Base-by-base conservation (phyloP, 1,284 basidiomycete genomes). In the Mycena sp. region DNA sequence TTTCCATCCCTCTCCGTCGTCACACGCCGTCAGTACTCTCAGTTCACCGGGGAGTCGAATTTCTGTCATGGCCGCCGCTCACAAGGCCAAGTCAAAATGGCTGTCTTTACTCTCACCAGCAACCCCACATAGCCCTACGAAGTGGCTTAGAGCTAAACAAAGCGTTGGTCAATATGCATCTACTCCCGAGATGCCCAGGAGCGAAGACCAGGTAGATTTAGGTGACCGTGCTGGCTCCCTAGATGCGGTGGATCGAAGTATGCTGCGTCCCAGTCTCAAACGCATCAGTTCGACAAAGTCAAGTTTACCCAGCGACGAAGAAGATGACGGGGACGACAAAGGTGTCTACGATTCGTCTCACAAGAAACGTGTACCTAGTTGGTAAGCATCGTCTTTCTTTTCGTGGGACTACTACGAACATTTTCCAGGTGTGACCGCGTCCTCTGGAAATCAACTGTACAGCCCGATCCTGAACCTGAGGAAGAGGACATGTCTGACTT, bases 281-380 rank as follows among this genome's bases (percentile, higher is more conserved):
- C 72, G 78, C 12, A 73, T 81, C 62, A 77, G 77, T 63, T 74
- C 82, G 53, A 74, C 76, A 4, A 78, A 73, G 67, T 76, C 76
- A 2, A 71, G 67, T 61, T 51, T 72, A 30, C 65, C 68, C 19
- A 77, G 74, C 46, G 76, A 76, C 32, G 74, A 76, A 35, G 77
- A 79, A 25, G 77, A 78, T 19, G 77, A 79, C 6, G 70, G 73
- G 23, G 82, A 81, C 28, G 85, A 84, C 45, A 84, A 81, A 69
- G 89, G 87, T 19, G 87, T 90, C 2, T 93, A 93, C 69, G 92
- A 93, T 74, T 87, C 89, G 23, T 93, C 92, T 16, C 81, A 85
- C 69, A 93, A 93, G 76, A 85, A 87, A 70, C 86, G 91, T n/a
- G 91, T 93, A 29, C 91, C 91, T 3, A 92, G 91, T 71, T 93